phyloP scores from a whole-genome alignment of 208 protist genomes.

The Jaenimonas drosophilae region DNA sequence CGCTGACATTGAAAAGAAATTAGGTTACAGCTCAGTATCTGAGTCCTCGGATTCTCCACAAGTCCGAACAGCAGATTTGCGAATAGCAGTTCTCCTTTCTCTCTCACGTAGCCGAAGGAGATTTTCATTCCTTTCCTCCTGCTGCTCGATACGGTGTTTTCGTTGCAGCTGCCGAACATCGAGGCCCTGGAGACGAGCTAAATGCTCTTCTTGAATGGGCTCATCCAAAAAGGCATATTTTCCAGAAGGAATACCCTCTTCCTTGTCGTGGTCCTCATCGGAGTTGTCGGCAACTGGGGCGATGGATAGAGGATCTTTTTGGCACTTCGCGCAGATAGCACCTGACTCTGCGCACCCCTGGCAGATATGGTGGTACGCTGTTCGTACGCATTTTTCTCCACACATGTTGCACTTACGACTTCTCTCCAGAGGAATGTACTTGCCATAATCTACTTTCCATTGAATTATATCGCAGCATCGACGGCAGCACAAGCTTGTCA shows the following conservation, averaged over 20 bases:
- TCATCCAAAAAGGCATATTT: conserved; percentile 56
- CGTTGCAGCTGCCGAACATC: conserved; percentile 40
- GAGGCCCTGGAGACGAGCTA: conserved; percentile 35
- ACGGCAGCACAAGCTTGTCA: conserved; percentile 73
- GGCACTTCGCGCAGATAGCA: conserved; percentile 74
- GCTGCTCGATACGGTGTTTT: conserved; percentile 4
- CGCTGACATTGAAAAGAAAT: neutral
- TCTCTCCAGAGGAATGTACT: conserved; percentile 52
- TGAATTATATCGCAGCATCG: conserved; percentile 82
- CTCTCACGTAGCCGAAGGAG: conserved; percentile 5
- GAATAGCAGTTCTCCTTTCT: neutral
- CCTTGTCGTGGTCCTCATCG: conserved; percentile 6
- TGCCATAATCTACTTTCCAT: conserved; percentile 86
- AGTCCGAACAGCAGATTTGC: neutral
- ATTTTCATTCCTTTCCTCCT: conserved; percentile 21
- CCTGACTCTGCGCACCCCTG: conserved; percentile 34
- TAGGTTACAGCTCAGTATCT: neutral
- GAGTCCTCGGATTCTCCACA: neutral
- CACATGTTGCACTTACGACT: conserved; percentile 66
- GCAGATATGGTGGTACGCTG: conserved; percentile 82
- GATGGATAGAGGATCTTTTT: conserved; percentile 26
- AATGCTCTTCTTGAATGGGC: conserved; percentile 27
- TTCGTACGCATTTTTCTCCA: conserved; percentile 28
- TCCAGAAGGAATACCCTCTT: conserved; percentile 3
- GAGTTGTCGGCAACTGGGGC: neutral